Evolutionary conservation across 352 stramenopile genomes (phyloP).

Genomic region (Thraustochytrium striatum): DNA sequence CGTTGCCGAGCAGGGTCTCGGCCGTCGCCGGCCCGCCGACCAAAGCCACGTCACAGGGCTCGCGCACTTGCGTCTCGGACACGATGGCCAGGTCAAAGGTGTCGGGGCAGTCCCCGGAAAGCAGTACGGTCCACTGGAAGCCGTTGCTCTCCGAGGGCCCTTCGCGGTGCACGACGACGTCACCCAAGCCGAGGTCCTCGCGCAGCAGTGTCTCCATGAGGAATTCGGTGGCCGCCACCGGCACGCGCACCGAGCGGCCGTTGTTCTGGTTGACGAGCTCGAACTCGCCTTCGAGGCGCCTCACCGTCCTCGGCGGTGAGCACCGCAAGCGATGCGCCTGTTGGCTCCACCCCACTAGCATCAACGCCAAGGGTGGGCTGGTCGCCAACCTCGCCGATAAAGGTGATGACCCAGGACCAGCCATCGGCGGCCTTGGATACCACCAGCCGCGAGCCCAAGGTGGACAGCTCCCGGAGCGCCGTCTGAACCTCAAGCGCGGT

Average conservation of each 20-base stretch:
- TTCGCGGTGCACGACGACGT: background rate
- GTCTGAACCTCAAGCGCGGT: background rate
- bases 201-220: background rate
- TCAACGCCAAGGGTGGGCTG: background rate
- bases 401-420: constrained; percentile 30
- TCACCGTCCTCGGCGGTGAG: background rate
- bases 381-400: constrained; percentile 18
- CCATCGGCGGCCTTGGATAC: background rate
- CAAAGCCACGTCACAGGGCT: background rate
- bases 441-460: background rate
- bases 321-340: background rate
- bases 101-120: constrained; percentile 23
- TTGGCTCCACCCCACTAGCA: background rate
- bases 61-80: background rate
- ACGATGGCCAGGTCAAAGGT: background rate
- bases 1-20: background rate
- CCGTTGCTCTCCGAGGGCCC: constrained; percentile 5
- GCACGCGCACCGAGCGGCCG: background rate
- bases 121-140: constrained; percentile 4
- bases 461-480: background rate
- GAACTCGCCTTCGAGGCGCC: constrained; percentile 20
- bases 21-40: background rate
- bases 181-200: background rate
- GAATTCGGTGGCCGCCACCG: background rate
- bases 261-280: background rate